These are phyloP conservation scores for Paecilomyces niveus DNA, from an alignment of 2,329 filamentous ascomycete species.

Conservation along the genomic window DNA sequence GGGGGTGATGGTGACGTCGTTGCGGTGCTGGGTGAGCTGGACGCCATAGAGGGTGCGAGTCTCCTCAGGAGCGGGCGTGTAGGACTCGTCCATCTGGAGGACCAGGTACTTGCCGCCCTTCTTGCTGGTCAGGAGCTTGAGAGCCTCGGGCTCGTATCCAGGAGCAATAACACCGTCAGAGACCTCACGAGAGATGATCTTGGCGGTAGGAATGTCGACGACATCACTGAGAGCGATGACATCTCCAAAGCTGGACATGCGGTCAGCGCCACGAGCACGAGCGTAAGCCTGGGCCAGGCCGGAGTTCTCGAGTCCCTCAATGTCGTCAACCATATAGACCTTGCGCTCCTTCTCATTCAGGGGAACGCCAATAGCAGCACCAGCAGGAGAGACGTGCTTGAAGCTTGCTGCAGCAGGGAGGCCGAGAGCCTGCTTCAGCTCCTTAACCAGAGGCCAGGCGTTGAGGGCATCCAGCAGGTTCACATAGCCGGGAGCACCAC, in stretches of 20 bases:
- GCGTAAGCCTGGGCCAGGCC: slow-evolving; percentile 90
- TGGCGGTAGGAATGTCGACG: slow-evolving; percentile 87
- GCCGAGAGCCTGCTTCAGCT: slow-evolving; percentile 81
- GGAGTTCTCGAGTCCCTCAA: slow-evolving; percentile 79
- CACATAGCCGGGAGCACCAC: slow-evolving; percentile 89
- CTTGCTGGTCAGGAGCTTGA: slow-evolving; percentile 93
- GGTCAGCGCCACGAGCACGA: slow-evolving; percentile 87
- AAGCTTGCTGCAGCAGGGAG: slow-evolving; percentile 92
- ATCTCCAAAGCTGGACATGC: slow-evolving; percentile 98
- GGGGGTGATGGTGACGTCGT: slow-evolving; percentile 80
- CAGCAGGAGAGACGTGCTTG: slow-evolving; percentile 97
- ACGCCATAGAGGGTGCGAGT: slow-evolving; percentile 85
- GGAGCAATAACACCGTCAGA: slow-evolving; percentile 95
- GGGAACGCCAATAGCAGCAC: slow-evolving; percentile 86
- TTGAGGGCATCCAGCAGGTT: slow-evolving; percentile 95
- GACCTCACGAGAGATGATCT: slow-evolving; percentile 96
- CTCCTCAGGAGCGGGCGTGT: slow-evolving; percentile 68
- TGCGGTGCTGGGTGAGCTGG: slow-evolving; percentile 81
- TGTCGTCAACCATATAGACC: slow-evolving; percentile 97
- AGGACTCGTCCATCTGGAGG: slow-evolving; percentile 86
- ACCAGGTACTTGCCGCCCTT: slow-evolving; percentile 97
- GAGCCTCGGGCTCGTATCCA: slow-evolving; percentile 73
- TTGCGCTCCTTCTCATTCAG: slow-evolving; percentile 83
- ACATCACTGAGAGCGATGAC: slow-evolving; percentile 87
- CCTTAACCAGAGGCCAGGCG: slow-evolving; percentile 93